Base-by-base conservation (phyloP, 164 flowering plant genomes). In the grape (Vitis vinifera) region DNA sequence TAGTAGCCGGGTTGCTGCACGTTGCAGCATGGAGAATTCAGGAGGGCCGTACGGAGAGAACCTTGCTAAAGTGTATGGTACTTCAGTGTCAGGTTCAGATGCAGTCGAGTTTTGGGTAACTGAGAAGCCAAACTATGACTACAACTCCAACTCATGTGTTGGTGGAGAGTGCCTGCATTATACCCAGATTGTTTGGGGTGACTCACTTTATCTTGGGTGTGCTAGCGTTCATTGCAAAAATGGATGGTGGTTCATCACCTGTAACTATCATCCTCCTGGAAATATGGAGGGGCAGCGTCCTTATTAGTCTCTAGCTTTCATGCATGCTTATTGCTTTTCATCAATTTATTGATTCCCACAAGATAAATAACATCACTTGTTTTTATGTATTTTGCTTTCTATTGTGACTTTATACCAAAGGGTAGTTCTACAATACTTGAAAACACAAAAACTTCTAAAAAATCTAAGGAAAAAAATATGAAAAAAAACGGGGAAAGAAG, bases 111-210 rank as follows among this genome's bases (percentile, higher is more conserved):
- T 73, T 67, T 81, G 84, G 84, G 56, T 73, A 0, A 14, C 12
- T 3, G 84, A 79, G 72, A 71, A 69, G 77, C 50, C 66, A 6
- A 4, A 76, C 63, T 81, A 81, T 44, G 56, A 78, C 64, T 49
- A 76, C 66, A 19, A 10, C 2, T 68, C 81, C 2, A 78, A 81
- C 55, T 55, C 76, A 0, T 79, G 85, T 44, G 62, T 67, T 3
- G 80, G 76, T 0, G 57, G 69, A 10, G 75, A 72, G n/a, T 84
- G 91, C 69, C 37, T 69, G 71, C 91, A 84, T 55, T 86, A 84
- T 59, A 86, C 86, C 0, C 89, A 80, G 58, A 57, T 86, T 4
- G 79, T 81, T 3, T 81, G 89, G 87, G 63, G 71, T 11, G 56
- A 71, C 48, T 51, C 85, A 3, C 17, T 56, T 7, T 59, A 62